These are phyloP conservation scores for Pleurozium schreberi DNA, from an alignment of 225 moss, liverwort and hornwort species.

Conservation along the genomic window DNA sequence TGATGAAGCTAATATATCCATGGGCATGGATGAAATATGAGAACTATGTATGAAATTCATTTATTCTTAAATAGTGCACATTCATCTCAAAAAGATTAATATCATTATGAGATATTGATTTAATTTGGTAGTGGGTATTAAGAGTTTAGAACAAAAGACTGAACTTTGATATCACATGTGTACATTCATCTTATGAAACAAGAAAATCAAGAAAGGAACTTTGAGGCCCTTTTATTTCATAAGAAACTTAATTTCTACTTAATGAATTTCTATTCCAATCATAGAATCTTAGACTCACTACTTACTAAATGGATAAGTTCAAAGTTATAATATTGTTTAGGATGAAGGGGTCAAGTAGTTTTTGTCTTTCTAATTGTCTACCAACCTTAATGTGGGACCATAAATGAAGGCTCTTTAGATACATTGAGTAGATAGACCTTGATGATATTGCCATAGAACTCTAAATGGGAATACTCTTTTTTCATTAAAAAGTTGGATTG, in stretches of 20 bases:
- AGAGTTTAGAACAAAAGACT: background rate
- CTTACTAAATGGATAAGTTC: accelerated
- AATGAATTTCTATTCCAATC: background rate
- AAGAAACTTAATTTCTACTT: background rate
- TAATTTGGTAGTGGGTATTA: background rate
- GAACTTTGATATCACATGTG: background rate
- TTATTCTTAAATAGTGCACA: no score
- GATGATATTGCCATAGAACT: background rate
- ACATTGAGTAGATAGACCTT: accelerated
- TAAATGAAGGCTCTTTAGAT: background rate
- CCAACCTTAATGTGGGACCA: no score
- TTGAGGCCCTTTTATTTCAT: accelerated
- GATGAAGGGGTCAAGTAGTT: accelerated
- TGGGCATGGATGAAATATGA: background rate
- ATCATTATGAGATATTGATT: background rate
- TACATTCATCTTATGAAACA: background rate
- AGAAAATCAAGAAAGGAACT: no score
- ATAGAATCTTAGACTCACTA: background rate
- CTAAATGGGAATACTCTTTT: accelerated
- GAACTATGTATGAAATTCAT: background rate
- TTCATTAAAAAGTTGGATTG: background rate
- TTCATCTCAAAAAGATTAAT: background rate
- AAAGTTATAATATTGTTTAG: background rate
- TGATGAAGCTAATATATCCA: background rate
- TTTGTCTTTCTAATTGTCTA: background rate